phyloP scores from a whole-genome alignment of 345 rosid genomes.

The Turnera subulata region DNA sequence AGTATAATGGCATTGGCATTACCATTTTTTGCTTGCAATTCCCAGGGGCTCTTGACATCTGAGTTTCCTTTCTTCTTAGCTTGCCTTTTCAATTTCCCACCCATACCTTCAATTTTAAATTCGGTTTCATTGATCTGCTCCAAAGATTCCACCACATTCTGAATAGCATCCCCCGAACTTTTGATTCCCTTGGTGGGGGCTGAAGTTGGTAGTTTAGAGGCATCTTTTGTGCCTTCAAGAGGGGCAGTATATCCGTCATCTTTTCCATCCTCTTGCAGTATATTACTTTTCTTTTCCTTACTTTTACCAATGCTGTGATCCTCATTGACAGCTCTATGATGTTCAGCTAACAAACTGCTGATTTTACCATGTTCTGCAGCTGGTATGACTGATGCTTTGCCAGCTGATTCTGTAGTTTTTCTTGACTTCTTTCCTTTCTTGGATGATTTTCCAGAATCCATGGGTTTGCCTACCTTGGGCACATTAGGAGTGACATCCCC shows the following conservation, averaged over 20 bases:
- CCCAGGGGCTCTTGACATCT: too few relatives aligned
- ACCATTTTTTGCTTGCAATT: too few relatives aligned
- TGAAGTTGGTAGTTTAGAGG: too few relatives aligned
- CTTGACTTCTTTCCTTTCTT: constrained; percentile 45
- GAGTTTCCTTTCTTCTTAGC: too few relatives aligned
- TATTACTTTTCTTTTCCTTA: too few relatives aligned
- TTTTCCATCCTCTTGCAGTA: background rate
- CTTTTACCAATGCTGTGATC: too few relatives aligned
- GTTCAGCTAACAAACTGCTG: too few relatives aligned
- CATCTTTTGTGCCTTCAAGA: too few relatives aligned
- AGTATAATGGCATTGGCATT: background rate
- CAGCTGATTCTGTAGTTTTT: constrained; percentile 24
- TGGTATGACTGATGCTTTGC: background rate
- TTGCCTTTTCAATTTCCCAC: too few relatives aligned
- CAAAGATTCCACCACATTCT: constrained; percentile 1
- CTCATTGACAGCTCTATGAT: too few relatives aligned
- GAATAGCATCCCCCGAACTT: background rate
- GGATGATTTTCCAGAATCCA: constrained; percentile 26
- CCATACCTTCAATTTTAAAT: constrained; percentile 1
- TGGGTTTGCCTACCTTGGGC: constrained; percentile 2
- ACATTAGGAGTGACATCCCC: background rate
- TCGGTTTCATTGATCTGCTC: constrained; percentile 13
- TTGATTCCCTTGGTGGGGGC: background rate
- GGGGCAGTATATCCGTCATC: too few relatives aligned
- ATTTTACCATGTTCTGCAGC: background rate